A percentile compares a stretch with the other conserved stretches of the same genome.
These are phyloP conservation scores for Gleditsia sinensis DNA, from an alignment of 306 rosid species.

Conservation along the genomic window DNA sequence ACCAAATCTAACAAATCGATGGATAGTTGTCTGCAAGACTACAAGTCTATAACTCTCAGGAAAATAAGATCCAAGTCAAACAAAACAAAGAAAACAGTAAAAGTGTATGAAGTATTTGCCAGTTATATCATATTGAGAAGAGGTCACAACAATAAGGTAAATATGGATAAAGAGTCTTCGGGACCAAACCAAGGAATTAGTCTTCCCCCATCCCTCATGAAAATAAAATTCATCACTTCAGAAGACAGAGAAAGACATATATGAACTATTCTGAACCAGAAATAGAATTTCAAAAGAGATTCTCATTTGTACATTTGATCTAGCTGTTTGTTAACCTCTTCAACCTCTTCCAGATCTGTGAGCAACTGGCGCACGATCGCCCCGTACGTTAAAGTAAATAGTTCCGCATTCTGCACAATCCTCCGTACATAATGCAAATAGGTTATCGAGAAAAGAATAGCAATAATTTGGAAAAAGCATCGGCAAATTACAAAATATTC, in stretches of 20 bases:
- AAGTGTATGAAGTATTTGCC: background rate
- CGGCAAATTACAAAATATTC: background rate
- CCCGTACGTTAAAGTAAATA: constrained; percentile 96
- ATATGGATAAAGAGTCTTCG: background rate
- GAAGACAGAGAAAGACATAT: background rate
- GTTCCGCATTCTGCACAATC: constrained; percentile 79
- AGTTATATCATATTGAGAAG: background rate
- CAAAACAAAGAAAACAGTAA: background rate
- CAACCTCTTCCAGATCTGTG: constrained; percentile 96
- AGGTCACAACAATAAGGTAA: background rate
- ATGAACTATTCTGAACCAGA: background rate
- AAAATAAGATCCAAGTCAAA: background rate
- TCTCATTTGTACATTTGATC: constrained; percentile 73
- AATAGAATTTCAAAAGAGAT: background rate
- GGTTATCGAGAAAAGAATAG: background rate
- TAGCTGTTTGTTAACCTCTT: constrained; percentile 97
- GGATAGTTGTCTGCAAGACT: background rate
- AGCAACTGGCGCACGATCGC: constrained; percentile 99
- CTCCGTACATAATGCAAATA: background rate
- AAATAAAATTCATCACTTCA: background rate
- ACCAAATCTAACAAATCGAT: background rate
- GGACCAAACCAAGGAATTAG: constrained; percentile 4
- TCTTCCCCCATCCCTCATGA: background rate
- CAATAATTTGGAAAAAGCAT: background rate
- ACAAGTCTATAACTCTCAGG: background rate